These are phyloP conservation scores for Musa beccarii DNA, from an alignment of 176 grass and related monocot species.

Conservation along the genomic window DNA sequence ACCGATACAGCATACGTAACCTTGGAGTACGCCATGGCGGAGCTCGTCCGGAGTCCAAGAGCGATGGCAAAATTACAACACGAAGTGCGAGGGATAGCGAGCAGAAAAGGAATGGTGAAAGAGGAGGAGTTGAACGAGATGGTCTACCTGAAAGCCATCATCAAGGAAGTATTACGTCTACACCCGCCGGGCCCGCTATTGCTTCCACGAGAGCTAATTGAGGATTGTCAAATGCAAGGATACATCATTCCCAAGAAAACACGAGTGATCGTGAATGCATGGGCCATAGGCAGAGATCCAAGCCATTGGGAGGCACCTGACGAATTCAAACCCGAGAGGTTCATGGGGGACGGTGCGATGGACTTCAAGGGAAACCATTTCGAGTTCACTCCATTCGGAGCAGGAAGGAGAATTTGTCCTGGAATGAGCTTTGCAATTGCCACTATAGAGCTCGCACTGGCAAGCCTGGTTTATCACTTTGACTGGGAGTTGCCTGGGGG, in stretches of 20 bases:
- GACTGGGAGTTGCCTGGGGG: constrained; percentile 28
- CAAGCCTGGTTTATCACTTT: constrained; percentile 24
- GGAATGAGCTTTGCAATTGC: no score
- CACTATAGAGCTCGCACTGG: constrained; percentile 25
- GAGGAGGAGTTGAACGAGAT: constrained; percentile 22
- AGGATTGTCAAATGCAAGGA: constrained; percentile 16
- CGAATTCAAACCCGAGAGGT: constrained; percentile 42
- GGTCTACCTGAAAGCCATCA: constrained; percentile 15
- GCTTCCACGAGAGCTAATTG: constrained; percentile 24
- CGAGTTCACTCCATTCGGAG: no score
- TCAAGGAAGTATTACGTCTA: constrained; percentile 45
- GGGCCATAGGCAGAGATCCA: constrained; percentile 34
- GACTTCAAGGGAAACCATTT: no score
- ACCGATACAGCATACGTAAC: not conserved
- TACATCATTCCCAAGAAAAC: constrained; percentile 16
- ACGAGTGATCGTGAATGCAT: constrained; percentile 41
- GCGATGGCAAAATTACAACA: constrained; percentile 21
- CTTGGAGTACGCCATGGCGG: constrained; percentile 25
- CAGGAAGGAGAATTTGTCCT: no score
- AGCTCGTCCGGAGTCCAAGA: constrained; percentile 14
- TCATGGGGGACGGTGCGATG: no score
- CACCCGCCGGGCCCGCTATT: constrained; percentile 39
- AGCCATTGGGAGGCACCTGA: constrained; percentile 34
- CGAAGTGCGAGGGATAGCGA: constrained; percentile 24
- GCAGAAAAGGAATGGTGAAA: not conserved